Percentiles rank a stretch among this genome's conserved stretches.
phyloP scores from a whole-genome alignment of 2,329 filamentous ascomycete genomes.

The Trichoderma lentiforme region DNA sequence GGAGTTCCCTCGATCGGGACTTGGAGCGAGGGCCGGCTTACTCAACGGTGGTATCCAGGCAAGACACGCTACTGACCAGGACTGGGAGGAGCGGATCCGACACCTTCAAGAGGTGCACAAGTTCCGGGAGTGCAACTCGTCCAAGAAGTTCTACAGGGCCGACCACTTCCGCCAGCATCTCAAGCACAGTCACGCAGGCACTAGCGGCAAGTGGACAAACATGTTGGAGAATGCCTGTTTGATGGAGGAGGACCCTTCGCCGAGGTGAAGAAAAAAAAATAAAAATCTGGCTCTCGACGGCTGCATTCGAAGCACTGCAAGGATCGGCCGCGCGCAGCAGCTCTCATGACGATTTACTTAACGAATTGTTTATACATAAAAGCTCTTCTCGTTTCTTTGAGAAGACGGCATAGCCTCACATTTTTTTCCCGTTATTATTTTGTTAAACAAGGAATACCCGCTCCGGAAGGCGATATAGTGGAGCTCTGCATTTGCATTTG shows the following conservation, averaged over 20 bases:
- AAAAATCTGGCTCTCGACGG: neutral
- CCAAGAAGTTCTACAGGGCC: conserved; percentile 96
- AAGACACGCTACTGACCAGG: conserved; percentile 64
- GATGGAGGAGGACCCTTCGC: conserved; percentile 68
- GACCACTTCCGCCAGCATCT: conserved; percentile 98
- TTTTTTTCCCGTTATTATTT: neutral
- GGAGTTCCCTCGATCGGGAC: conserved; percentile 65
- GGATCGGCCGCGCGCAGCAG: neutral
- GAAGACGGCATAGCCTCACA: conserved; percentile 6
- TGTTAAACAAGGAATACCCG: conserved; percentile 12
- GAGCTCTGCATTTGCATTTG: conserved; percentile 14
- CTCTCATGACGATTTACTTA: neutral
- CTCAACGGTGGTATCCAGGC: conserved; percentile 35
- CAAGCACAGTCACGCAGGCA: conserved; percentile 94
- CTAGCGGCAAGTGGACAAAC: conserved; percentile 98
- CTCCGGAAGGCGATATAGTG: conserved; percentile 14
- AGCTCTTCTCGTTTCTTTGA: neutral
- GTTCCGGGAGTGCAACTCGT: conserved; percentile 95
- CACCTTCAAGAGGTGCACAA: conserved; percentile 93
- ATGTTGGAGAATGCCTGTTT: conserved; percentile 96
- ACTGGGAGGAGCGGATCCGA: conserved; percentile 83
- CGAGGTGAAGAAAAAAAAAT: conserved; percentile 23
- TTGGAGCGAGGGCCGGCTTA: conserved; percentile 33
- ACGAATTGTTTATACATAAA: neutral
- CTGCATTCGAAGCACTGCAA: neutral